phyloP scores from a whole-genome alignment of 2,329 filamentous ascomycete species.

The Eurotiales sp. region DNA sequence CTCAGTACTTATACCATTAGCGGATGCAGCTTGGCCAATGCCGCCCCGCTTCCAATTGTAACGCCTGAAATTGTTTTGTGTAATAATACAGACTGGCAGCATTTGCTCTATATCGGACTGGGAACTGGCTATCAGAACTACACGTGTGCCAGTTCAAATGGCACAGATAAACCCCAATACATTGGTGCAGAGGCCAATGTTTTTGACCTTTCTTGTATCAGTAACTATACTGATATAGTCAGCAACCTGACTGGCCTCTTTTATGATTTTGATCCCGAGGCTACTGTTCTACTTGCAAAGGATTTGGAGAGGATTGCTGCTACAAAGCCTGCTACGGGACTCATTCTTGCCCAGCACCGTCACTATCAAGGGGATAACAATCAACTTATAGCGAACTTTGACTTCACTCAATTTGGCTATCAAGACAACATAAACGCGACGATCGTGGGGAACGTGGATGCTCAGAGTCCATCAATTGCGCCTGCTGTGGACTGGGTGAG shows the following conservation, averaged over 20 bases:
- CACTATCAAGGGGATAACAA: conserved; percentile 12
- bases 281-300: conserved; percentile 25
- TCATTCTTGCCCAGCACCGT: conserved; percentile 37
- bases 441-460: conserved; percentile 22
- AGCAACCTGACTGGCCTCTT: no score
- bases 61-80: no score
- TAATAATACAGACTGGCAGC: no score
- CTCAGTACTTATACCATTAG: conserved; percentile 21
- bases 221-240: conserved; percentile 21
- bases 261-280: conserved; percentile 27
- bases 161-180: conserved; percentile 33
- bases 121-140: conserved; percentile 52
- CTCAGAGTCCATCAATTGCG: conserved; percentile 12
- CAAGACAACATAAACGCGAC: conserved; percentile 24
- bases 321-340: conserved; percentile 19
- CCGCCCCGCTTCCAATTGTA: conserved; percentile 18
- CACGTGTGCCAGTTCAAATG: conserved; percentile 35
- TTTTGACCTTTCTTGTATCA: conserved; percentile 42
- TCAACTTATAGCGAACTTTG: conserved; percentile 27
- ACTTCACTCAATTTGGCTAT: conserved; percentile 24
- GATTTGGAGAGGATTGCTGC: conserved; percentile 18
- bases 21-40: conserved; percentile 20
- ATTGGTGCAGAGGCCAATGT: conserved; percentile 46
- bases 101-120: conserved; percentile 42
- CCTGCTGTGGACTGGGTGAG: conserved; percentile 32